Evolutionary conservation across 140 eudicot genomes (phyloP).

Genomic region (Cichorium intybus): DNA sequence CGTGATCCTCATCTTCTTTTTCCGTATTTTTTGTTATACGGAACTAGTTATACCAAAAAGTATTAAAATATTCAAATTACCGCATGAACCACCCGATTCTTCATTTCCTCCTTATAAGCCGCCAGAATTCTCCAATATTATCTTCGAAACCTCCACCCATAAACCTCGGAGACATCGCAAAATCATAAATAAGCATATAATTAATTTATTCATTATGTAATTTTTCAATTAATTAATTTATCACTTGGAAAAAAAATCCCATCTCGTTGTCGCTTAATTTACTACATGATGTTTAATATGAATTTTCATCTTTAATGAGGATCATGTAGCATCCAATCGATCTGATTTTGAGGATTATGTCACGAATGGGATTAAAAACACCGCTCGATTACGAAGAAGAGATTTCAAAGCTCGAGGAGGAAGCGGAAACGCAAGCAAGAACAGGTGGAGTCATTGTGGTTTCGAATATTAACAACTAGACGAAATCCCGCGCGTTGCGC

Average conservation of each 20-base stretch:
- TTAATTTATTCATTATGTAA: no score
- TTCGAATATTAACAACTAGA: slow-evolving; percentile 68
- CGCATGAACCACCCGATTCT: slow-evolving; percentile 90
- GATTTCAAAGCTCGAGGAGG: slow-evolving; percentile 76
- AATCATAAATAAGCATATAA: slow-evolving; percentile 61
- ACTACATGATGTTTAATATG: no score
- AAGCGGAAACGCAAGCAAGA: slow-evolving; percentile 73
- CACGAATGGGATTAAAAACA: slow-evolving; percentile 49
- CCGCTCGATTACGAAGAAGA: slow-evolving; percentile 65
- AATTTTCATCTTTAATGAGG: no score
- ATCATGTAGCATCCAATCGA: no score
- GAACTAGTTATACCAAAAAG: no score
- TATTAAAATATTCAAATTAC: slow-evolving; percentile 54
- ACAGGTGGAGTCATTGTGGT: slow-evolving; percentile 89
- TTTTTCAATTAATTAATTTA: no score
- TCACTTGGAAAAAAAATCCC: no score
- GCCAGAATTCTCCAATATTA: slow-evolving; percentile 54
- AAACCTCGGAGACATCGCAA: slow-evolving; percentile 78
- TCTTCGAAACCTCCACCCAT: slow-evolving; percentile 36
- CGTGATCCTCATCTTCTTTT: no score
- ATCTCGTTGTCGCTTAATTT: no score
- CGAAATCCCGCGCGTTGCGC: no score
- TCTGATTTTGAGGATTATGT: slow-evolving; percentile 50
- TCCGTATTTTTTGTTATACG: no score
- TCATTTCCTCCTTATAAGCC: slow-evolving; percentile 75